These are phyloP conservation scores for Pseudonitzschia pungens DNA, from an alignment of 108 stramenopile genomes.

Conservation along the genomic window DNA sequence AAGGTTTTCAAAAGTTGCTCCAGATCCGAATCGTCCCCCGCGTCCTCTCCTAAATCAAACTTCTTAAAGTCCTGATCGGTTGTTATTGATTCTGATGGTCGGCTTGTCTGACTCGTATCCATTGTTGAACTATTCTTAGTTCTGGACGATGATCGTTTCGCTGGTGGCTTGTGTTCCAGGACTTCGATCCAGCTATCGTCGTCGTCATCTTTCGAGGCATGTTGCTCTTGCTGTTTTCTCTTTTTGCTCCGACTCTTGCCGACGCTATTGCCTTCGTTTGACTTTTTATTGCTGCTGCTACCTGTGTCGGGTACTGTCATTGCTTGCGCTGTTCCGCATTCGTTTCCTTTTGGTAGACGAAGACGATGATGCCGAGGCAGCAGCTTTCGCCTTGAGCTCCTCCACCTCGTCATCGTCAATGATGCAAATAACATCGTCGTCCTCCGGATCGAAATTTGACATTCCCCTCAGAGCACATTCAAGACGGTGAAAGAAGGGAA, in stretches of 20 bases:
- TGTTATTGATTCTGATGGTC: neutral
- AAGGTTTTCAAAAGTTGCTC: constrained; percentile 22
- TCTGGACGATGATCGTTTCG: constrained; percentile 2
- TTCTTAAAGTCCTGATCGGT: neutral
- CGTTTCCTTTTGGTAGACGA: constrained; percentile 6
- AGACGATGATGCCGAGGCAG: neutral
- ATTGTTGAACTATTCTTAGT: neutral
- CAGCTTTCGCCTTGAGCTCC: constrained; percentile 35
- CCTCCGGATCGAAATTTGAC: constrained; percentile 82
- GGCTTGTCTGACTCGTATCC: neutral
- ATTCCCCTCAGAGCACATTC: constrained; percentile 76
- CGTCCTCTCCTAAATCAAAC: neutral
- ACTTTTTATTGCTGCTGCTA: neutral
- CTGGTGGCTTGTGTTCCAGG: constrained; percentile 24
- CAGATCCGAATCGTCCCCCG: constrained; percentile 26
- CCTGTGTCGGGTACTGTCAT: neutral
- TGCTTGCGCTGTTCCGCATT: constrained; percentile 1
- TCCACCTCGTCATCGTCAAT: constrained; percentile 68
- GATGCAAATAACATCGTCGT: constrained; percentile 85
- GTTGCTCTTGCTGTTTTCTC: neutral
- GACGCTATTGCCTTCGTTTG: too few species aligned
- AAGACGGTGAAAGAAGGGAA: constrained; percentile 86
- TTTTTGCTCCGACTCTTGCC: neutral
- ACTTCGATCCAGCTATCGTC: constrained; percentile 45
- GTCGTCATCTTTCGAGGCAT: neutral